Base-by-base conservation (phyloP, 371 early-diverging fungal species). In the Apophysomyces variabilis region DNA sequence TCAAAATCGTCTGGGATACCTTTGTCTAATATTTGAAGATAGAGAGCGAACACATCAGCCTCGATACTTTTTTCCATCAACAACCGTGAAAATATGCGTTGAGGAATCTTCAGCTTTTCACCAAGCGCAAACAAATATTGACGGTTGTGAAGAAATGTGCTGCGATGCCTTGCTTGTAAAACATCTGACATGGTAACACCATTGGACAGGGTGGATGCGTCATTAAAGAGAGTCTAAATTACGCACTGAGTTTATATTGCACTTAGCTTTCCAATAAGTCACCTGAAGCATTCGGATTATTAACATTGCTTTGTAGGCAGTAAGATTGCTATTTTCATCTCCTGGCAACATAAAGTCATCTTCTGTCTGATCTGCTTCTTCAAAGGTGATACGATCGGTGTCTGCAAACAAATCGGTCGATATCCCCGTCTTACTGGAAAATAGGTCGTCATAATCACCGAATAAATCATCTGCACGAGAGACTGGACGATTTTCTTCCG, bases 1-100 rank as follows among this genome's bases (percentile, higher is more conserved):
- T 72, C 66, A 56, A 69, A 65, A 7, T 75, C 67, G 13, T 72
- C 67, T 7, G 67, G 65, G 8, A 69, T 39, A 0, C 71, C 60
- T 18, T 75, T 67, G 35, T 82, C 73, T 13, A 82, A 54, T 8
- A 79, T 69, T 1, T 69, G 60, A 4, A 87, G 66, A 43, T 80
- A 85, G 0, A 86, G 68, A 0, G 79, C 76, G 38, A 87, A 78
- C 0, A 81, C 79, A 37, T 87, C 88, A 26, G 77, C 71, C 66
- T 87, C 88, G 37, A 87, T 83, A 36, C 85, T 82, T 60, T 87
- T 87, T 68, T 80, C 78, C 68, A 85, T 83, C 38, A 87, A 61
- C 0, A 85, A 58, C 6, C 71, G 64, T 3, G 70, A 66, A 16
- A 79, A 72, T 3, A 71, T 38, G 14, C 46, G n/a, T 1, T 69